Conservation (phyloP, 306 rosid genomes). For the Quillaja saponaria region DNA sequence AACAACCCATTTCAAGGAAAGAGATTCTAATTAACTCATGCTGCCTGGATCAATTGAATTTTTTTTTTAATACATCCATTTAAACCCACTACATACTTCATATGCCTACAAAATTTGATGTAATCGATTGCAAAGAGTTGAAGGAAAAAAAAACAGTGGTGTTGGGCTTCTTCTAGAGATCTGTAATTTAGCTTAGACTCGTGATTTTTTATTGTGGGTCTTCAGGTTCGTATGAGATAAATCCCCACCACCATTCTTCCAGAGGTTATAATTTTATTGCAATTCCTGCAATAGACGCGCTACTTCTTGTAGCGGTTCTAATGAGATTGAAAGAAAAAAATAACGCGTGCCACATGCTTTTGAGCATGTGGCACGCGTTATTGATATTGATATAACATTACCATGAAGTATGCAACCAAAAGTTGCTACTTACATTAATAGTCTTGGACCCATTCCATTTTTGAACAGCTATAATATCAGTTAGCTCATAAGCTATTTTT, state of each 20-base stretch:
- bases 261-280: not conserved
- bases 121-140: too few species aligned
- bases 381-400: not conserved
- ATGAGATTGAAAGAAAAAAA: not conserved
- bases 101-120: too few species aligned
- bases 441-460: too few species aligned
- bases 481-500: too few species aligned
- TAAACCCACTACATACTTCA: not conserved
- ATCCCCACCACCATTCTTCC: not conserved
- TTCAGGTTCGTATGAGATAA: not conserved
- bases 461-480: too few species aligned
- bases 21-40: not conserved
- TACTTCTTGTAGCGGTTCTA: not conserved
- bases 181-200: not conserved
- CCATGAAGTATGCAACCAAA: not conserved
- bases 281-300: not conserved
- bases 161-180: not conserved
- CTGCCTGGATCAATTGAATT: not conserved
- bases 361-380: not conserved
- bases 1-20: constrained; percentile 4
- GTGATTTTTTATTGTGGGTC: not conserved
- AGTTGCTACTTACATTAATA: too few species aligned
- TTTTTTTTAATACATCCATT: not conserved
- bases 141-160: not conserved
- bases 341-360: not conserved